These are phyloP conservation scores for Aspergillus calidoustus DNA, from an alignment of 2,329 filamentous ascomycete genomes.

Conservation along the genomic window DNA sequence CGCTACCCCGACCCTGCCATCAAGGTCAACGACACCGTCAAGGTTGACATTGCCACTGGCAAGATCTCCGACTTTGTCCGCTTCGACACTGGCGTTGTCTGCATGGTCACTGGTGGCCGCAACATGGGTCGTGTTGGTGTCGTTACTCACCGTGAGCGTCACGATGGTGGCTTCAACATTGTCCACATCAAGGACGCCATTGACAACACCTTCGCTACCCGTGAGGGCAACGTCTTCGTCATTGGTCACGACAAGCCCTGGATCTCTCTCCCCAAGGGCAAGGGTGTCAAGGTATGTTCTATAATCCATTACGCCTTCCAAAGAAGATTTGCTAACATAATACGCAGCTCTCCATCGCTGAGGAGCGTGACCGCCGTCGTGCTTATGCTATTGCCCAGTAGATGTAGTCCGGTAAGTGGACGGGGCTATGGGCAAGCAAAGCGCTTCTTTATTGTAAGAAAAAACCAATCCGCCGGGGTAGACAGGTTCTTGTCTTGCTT, in stretches of 20 bases:
- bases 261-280: constrained; percentile 99
- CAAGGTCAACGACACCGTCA: constrained; percentile 99
- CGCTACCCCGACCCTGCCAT: constrained; percentile 97
- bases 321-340: constrained; percentile 26
- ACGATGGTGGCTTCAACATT: constrained; percentile 99
- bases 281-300: constrained; percentile 84
- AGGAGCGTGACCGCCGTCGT: constrained; percentile 98
- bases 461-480: constrained; percentile 34
- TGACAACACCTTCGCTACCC: constrained; percentile 99
- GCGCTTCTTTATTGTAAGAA: constrained; percentile 25
- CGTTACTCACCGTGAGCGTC: constrained; percentile 99
- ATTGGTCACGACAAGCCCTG: constrained; percentile 98
- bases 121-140: constrained; percentile 99
- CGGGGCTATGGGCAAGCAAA: constrained; percentile 28
- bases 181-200: constrained; percentile 99
- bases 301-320: neutral
- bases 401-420: constrained; percentile 35
- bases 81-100: constrained; percentile 97
- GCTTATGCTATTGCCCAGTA: constrained; percentile 65
- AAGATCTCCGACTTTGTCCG: constrained; percentile 98
- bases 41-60: constrained; percentile 95
- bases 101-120: constrained; percentile 98
- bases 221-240: constrained; percentile 99
- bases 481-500: constrained; percentile 45
- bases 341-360: constrained; percentile 82